phyloP scores from a whole-genome alignment of 148 eudicot species.

The Chenopodium album region DNA sequence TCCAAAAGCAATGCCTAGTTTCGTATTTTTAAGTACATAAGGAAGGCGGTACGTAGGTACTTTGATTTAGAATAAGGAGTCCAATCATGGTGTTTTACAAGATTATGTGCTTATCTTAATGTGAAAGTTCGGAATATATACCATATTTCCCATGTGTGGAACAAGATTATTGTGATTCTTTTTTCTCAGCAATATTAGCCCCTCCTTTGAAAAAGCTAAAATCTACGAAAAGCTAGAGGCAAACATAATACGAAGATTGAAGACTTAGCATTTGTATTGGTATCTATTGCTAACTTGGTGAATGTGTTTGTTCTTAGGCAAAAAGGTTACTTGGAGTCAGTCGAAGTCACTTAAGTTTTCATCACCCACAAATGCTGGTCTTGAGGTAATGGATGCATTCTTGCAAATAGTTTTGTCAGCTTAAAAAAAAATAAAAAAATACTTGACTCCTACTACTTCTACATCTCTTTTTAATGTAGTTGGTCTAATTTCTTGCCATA shows the following conservation, averaged over 20 bases:
- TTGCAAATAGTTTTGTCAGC: background rate
- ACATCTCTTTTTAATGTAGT: background rate
- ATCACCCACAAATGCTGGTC: slow-evolving; percentile 37
- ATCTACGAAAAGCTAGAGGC: background rate
- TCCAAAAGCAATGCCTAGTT: too few species aligned
- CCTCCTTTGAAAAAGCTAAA: background rate
- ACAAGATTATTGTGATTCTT: background rate
- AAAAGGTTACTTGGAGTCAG: slow-evolving; percentile 62
- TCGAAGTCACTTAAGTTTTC: slow-evolving; percentile 60
- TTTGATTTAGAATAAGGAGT: background rate
- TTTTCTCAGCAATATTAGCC: background rate
- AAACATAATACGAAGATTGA: background rate
- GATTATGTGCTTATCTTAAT: background rate
- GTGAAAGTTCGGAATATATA: background rate
- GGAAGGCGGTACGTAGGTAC: background rate
- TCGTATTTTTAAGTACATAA: too few species aligned
- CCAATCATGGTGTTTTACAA: background rate
- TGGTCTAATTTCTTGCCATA: slow-evolving; percentile 15
- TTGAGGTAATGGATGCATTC: slow-evolving; percentile 53
- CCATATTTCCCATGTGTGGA: background rate
- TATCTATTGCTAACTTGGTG: slow-evolving; percentile 10
- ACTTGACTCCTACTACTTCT: background rate
- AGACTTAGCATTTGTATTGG: background rate
- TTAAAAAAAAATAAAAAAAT: too few species aligned
- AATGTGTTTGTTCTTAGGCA: slow-evolving; percentile 45